Conservation (phyloP, 1,284 basidiomycete genomes). For the Puccinia horiana region DNA sequence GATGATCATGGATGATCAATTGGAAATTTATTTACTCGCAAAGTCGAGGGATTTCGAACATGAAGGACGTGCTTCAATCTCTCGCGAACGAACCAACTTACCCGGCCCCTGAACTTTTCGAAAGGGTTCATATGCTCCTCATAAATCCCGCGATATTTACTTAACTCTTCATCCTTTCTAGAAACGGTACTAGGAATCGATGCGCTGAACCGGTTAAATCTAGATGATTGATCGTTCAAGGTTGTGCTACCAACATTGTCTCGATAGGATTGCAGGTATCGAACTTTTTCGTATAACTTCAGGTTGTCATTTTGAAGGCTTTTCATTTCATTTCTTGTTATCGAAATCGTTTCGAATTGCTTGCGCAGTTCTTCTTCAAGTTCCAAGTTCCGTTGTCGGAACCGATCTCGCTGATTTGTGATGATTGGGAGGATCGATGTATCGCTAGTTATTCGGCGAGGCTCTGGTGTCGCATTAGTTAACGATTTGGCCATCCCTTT, state of each 20-base stretch:
- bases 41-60: neutral
- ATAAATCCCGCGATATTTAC: constrained; percentile 84
- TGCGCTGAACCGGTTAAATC: constrained; percentile 7
- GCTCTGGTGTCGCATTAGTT: constrained; percentile 24
- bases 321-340: constrained; percentile 82
- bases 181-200: constrained; percentile 52
- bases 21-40: neutral
- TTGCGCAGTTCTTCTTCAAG: constrained; percentile 95
- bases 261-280: constrained; percentile 91
- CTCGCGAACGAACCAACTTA: constrained; percentile 61
- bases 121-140: constrained; percentile 97
- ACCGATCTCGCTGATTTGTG: constrained; percentile 91
- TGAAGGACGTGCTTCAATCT: constrained; percentile 2
- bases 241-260: constrained; percentile 62
- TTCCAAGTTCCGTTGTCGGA: constrained; percentile 91
- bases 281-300: constrained; percentile 92
- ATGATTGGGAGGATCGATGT: constrained; percentile 93
- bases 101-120: constrained; percentile 89
- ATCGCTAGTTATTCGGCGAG: constrained; percentile 22
- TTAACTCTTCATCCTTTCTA: constrained; percentile 69
- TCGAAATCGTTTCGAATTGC: constrained; percentile 89
- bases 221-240: constrained; percentile 47
- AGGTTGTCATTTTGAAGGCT: constrained; percentile 86
- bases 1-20: neutral
- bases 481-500: constrained; percentile 29